phyloP scores from a whole-genome alignment of 345 rosid genomes.

The Melastoma malabathricum region DNA sequence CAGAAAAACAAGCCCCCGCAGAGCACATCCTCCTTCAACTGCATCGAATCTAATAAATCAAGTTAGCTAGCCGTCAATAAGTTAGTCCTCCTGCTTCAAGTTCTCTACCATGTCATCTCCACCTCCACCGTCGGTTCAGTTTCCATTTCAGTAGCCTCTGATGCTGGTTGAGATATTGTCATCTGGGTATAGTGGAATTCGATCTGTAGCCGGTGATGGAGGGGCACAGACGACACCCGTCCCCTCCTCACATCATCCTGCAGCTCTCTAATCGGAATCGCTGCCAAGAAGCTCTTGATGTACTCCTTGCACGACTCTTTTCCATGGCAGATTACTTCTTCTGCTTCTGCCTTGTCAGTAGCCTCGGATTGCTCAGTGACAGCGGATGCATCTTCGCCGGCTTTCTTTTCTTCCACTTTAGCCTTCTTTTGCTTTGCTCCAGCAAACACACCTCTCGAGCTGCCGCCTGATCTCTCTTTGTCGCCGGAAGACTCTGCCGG shows the following conservation, averaged over 20 bases:
- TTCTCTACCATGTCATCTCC: too few relatives aligned
- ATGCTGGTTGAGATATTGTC: too few relatives aligned
- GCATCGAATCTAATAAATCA: too few relatives aligned
- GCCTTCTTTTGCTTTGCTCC: slow-evolving; percentile 16
- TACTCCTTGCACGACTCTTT: slow-evolving; percentile 92
- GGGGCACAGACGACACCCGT: slow-evolving; percentile 42
- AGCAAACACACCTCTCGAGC: slow-evolving; percentile 16
- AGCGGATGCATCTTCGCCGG: slow-evolving; percentile 10
- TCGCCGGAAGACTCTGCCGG: slow-evolving; percentile 9
- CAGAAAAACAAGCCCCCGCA: too few relatives aligned
- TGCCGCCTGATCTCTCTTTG: slow-evolving; percentile 28
- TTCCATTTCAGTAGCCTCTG: too few relatives aligned
- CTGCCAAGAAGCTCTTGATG: slow-evolving; percentile 86
- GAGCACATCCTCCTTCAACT: too few relatives aligned
- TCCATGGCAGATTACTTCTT: slow-evolving; percentile 47
- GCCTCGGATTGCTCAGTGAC: slow-evolving; percentile 11
- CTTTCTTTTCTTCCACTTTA: slow-evolving; percentile 10
- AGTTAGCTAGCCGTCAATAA: too few relatives aligned
- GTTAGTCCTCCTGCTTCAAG: too few relatives aligned
- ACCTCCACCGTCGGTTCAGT: too few relatives aligned
- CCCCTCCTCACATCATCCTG: slow-evolving; percentile 84
- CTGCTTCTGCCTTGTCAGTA: slow-evolving; percentile 26
- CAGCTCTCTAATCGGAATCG: slow-evolving; percentile 79
- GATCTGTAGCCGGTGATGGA: slow-evolving; percentile 77
- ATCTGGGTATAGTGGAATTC: slow-evolving; percentile 61